These are phyloP conservation scores for Clitopilus hobsonii DNA, from an alignment of 768 basidiomycete genomes.

Conservation along the genomic window DNA sequence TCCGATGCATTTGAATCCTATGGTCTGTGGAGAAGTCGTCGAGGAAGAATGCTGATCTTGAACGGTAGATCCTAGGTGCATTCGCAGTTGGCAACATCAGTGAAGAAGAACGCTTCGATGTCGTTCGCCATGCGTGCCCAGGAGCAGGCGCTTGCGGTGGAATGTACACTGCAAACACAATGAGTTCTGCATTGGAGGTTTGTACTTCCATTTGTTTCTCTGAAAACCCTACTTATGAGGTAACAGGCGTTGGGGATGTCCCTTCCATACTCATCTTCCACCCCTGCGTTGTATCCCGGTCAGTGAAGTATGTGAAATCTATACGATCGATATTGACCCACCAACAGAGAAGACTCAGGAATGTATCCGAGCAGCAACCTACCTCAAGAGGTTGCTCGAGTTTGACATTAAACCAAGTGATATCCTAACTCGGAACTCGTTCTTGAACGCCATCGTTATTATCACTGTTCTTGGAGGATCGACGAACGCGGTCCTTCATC, in stretches of 20 bases:
- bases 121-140: constrained; percentile 82
- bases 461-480: constrained; percentile 81
- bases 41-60: not conserved
- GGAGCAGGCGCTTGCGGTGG: constrained; percentile 83
- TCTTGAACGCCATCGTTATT: constrained; percentile 81
- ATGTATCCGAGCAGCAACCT: constrained; percentile 73
- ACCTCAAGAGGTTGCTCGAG: constrained; percentile 69
- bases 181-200: constrained; percentile 80
- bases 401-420: constrained; percentile 77
- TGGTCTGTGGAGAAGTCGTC: constrained; percentile 34
- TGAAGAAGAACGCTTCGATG: constrained; percentile 80
- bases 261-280: constrained; percentile 77
- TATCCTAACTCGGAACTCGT: constrained; percentile 44
- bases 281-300: constrained; percentile 72
- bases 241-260: constrained; percentile 71
- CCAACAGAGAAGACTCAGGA: constrained; percentile 84
- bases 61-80: constrained; percentile 45
- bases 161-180: constrained; percentile 90
- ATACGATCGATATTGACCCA: not conserved
- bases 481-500: constrained; percentile 83
- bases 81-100: constrained; percentile 71
- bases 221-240: not conserved
- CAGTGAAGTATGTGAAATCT: constrained; percentile 4
- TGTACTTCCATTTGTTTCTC: not conserved
- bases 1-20: constrained; percentile 84